These are phyloP conservation scores for Adenanthera pavonina DNA, from an alignment of 306 rosid species.

Conservation along the genomic window DNA sequence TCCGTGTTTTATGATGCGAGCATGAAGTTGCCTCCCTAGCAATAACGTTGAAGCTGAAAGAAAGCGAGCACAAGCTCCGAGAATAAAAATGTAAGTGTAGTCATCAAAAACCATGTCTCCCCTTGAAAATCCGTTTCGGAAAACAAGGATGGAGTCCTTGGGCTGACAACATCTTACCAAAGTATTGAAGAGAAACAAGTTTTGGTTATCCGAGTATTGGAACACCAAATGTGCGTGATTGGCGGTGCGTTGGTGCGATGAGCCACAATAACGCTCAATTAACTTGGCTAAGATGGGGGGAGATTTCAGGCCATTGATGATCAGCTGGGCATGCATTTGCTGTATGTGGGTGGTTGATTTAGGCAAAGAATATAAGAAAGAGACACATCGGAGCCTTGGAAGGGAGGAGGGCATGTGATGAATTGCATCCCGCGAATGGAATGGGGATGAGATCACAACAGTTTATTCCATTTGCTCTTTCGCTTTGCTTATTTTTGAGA, in stretches of 20 bases:
- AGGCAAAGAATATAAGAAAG: constrained; percentile 44
- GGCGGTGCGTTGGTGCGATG: constrained; percentile 38
- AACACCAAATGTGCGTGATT: constrained; percentile 59
- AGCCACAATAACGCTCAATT: constrained; percentile 54
- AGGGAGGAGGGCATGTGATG: constrained; percentile 44
- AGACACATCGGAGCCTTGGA: constrained; percentile 54
- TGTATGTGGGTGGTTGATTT: constrained; percentile 49
- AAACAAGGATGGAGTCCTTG: constrained; percentile 51
- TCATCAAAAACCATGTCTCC: constrained; percentile 55
- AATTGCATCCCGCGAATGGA: neutral
- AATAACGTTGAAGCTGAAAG: constrained; percentile 60
- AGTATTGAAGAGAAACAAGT: constrained; percentile 71
- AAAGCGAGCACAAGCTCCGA: constrained; percentile 78
- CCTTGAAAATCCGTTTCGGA: constrained; percentile 53
- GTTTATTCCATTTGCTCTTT: neutral
- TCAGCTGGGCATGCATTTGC: constrained; percentile 69
- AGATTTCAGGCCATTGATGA: constrained; percentile 59
- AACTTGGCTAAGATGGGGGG: constrained; percentile 58
- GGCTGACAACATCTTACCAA: constrained; percentile 66
- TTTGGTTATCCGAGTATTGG: constrained; percentile 40
- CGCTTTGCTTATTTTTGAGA: too few species aligned
- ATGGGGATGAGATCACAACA: neutral
- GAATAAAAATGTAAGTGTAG: constrained; percentile 61
- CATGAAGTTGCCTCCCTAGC: constrained; percentile 64
- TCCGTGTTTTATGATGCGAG: constrained; percentile 55